Evolutionary conservation across 2,329 filamentous ascomycete species (phyloP), one percentile per base, ranked within the genome.

Genomic region (Talaromyces piceae): DNA sequence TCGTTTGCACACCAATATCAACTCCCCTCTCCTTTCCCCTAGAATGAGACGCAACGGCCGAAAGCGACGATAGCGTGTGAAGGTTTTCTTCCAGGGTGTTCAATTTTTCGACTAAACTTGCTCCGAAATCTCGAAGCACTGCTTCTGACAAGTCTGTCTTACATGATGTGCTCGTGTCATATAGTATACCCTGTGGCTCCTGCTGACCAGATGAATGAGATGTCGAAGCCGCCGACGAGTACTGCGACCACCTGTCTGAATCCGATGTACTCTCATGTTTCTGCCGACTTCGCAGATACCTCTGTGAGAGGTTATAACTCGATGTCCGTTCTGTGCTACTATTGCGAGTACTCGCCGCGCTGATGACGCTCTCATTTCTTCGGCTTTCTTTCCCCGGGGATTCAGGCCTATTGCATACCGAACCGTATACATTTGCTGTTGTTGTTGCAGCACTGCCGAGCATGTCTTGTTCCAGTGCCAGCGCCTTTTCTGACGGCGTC

Each of bases 21-120:
- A 20, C 33, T 1, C 16, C 2, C 12, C n/a, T 16, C n/a, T 23
- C 45, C 13, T 7, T 16, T 12, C 23, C 11, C 22, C 43, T 45
- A 11, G 13, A 4, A 22, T 25, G 46, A 25, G 9, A 25, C 16
- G 12, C 16, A 33, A 13, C 16, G 43, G 16, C 12, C 25, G 7
- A 31, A 37, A 33, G 49, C 8, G 4, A 41, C 25, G 20, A 48
- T 43, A 43, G 41, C 13, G 22, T 23, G 8, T 49, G 31, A 4
- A 53, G 9, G 20, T 45, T 53, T 23, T 33, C 43, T 49, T 53
- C 51, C 4, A 53, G 30, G 8, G 33, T 45, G 11, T 31, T 41
- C 25, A 53, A 45, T 43, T 37, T 53, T 1, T 53, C 18, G 8
- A 28, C 13, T 2, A 53, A 28, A 7, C 22, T 31, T 7, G 27